Evolutionary conservation across 2,329 filamentous ascomycete species (phyloP).

Genomic region (Diaporthe citriasiana): DNA sequence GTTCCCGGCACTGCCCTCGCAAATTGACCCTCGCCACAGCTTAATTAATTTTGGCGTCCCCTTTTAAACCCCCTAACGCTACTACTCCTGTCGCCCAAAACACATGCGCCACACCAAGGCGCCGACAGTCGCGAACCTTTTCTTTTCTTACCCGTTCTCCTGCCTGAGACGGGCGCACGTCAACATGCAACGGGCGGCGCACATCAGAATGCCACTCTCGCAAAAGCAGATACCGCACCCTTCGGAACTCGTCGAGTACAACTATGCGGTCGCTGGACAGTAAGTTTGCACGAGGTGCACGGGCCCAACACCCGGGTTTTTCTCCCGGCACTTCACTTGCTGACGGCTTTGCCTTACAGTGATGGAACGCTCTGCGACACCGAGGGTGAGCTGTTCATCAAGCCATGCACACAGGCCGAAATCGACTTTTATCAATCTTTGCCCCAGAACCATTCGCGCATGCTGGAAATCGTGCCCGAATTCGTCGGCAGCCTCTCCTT

Average conservation of each 20-base stretch:
- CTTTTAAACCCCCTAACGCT: slow-evolving; percentile 5
- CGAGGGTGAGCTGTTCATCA: slow-evolving; percentile 89
- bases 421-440: slow-evolving; percentile 87
- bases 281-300: slow-evolving; percentile 62
- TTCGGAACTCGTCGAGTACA: slow-evolving; percentile 76
- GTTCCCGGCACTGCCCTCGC: slow-evolving; percentile 25
- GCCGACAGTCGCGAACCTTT: slow-evolving; percentile 18
- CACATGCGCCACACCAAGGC: slow-evolving; percentile 38
- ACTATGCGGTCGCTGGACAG: slow-evolving; percentile 87
- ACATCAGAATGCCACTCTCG: slow-evolving; percentile 45
- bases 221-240: slow-evolving; percentile 64
- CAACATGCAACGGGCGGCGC: slow-evolving; percentile 34
- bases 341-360: slow-evolving; percentile 61
- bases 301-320: neutral
- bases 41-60: slow-evolving; percentile 37
- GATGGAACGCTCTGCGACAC: slow-evolving; percentile 90
- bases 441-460: slow-evolving; percentile 76
- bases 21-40: slow-evolving; percentile 36
- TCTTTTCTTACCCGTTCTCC: slow-evolving; percentile 28
- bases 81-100: neutral
- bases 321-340: slow-evolving; percentile 22
- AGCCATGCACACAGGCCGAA: slow-evolving; percentile 90
- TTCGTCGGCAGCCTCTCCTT: slow-evolving; percentile 86
- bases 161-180: slow-evolving; percentile 27
- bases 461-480: slow-evolving; percentile 85